Base-by-base conservation (phyloP, 2,329 filamentous ascomycete species). In the Zopfia rhizophila region DNA sequence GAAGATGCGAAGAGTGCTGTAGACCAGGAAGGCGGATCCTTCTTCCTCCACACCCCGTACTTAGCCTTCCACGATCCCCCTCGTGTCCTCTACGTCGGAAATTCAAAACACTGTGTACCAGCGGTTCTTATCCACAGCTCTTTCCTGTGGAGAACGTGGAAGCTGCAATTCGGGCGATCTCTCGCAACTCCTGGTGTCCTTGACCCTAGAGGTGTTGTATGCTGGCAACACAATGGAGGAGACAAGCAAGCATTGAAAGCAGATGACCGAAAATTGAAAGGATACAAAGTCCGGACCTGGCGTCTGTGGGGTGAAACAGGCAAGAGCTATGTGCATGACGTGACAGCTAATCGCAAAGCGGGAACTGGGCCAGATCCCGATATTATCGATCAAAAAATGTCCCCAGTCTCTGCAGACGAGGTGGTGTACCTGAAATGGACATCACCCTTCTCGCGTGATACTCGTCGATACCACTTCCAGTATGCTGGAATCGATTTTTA, bases 231-330 rank as follows among this genome's bases (percentile, higher is more conserved):
- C 43, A 55, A 65, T 23, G 58, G 55, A 8, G 55, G 45, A 6
- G 39, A 54, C 16, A 48, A 43, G 13, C 38, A 52, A 5, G 41
- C 27, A 0, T 45, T 51, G 1, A 55, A 59, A 23, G 23, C 7
- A 5, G 48, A 55, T 13, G 45, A 51, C 3, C 38, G 21, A 4
- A 40, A 32, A 14, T 43, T 64, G 3, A 63, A 63, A 36, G 68
- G 66, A 2, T 70, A 69, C 39, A 61, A 55, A 37, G 63, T 70
- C 3, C 42, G 62, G 2, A 61, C 45, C 1, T 68, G 61, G 63
- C 46, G 66, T 12, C 30, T 69, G 2, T 68, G 60, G 61, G 63
- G 66, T 25, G 68, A 72, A 42, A 58, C 51, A 1, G 67, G 68
- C 7, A 66, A 65, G 36, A 18, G 32, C 1, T 69, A 63, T 23